Conservation (phyloP, 768 basidiomycete species). For the Multifurca ochricompacta region DNA sequence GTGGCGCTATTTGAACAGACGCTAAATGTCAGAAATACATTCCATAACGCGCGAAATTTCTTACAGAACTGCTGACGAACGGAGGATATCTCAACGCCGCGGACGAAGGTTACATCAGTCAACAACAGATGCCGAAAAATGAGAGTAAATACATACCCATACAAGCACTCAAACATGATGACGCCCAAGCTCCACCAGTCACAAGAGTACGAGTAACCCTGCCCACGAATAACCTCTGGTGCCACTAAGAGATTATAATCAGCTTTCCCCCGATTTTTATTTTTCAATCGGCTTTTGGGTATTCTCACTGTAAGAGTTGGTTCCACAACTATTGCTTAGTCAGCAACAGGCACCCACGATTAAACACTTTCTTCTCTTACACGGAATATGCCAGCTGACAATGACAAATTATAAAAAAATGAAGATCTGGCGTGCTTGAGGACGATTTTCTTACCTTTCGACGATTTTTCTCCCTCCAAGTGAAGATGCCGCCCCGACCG, state of each 20-base stretch:
- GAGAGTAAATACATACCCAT: slow-evolving; percentile 50
- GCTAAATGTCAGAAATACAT: slow-evolving; percentile 12
- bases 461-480: slow-evolving; percentile 91
- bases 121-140: slow-evolving; percentile 13
- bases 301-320: slow-evolving; percentile 76
- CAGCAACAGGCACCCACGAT: slow-evolving; percentile 7
- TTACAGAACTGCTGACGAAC: slow-evolving; percentile 89
- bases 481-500: slow-evolving; percentile 79
- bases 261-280: not conserved
- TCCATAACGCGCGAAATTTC: not conserved
- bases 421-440: slow-evolving; percentile 24
- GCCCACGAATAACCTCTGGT: slow-evolving; percentile 82
- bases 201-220: slow-evolving; percentile 89
- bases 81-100: slow-evolving; percentile 68
- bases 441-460: slow-evolving; percentile 59
- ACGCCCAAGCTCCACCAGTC: slow-evolving; percentile 99
- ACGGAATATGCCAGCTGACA: slow-evolving; percentile 78
- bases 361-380: slow-evolving; percentile 39
- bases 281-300: not conserved
- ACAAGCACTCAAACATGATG: slow-evolving; percentile 94
- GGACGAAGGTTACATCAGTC: slow-evolving; percentile 5
- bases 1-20: slow-evolving; percentile 53
- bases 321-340: slow-evolving; percentile 58
- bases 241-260: slow-evolving; percentile 50
- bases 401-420: slow-evolving; percentile 3